Base-by-base conservation (phyloP, 73 alveolate genomes). In the Paramecium octaurelia region DNA sequence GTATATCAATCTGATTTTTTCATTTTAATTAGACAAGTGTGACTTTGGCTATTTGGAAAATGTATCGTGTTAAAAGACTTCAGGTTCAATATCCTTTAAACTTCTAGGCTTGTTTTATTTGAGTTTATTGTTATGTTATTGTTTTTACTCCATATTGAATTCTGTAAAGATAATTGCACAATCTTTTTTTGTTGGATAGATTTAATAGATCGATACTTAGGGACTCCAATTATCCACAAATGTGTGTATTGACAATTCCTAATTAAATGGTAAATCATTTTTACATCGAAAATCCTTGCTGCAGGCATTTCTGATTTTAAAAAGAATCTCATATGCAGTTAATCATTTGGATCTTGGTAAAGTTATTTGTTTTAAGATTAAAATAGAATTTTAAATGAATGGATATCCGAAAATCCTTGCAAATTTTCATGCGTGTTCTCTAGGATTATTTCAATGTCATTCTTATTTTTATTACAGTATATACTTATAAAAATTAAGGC, bases 271-370 rank as follows among this genome's bases (percentile, higher is more conserved):
- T 23, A 80, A 43, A 20, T 20, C 58, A 80, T 80, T 0, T 16
- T 54, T 54, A 44, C 91, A 80, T 80, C 91, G 24, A 31, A 80
- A 43, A 80, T 48, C 24, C 75, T 80, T 48, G 46, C 7, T 2
- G 91, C 50, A 10, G 91, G 75, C 73, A 80, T 46, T 48, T 44
- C 57, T 8, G 76, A 31, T 31, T 80, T 31, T 38, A 31, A 80
- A 44, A 80, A 31, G 64, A 80, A 80, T 80, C 57, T 80, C 91
- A 80, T 80, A 80, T 80, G 91, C 7, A 80, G n/a, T 12, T 21
- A 27, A 80, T 80, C 91, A 40, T 80, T 48, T 31, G 70, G 70
- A 24, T 80, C 70, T 46, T 80, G 46, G 12, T 80, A 80, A 8
- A 80, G 29, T 46, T 80, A 54, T 18, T 23, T 20, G 16, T 35